Percentiles rank a stretch among this genome's conserved stretches.
Evolutionary conservation across 2,329 filamentous ascomycete genomes (phyloP).

Genomic region (Cercospora zeina): DNA sequence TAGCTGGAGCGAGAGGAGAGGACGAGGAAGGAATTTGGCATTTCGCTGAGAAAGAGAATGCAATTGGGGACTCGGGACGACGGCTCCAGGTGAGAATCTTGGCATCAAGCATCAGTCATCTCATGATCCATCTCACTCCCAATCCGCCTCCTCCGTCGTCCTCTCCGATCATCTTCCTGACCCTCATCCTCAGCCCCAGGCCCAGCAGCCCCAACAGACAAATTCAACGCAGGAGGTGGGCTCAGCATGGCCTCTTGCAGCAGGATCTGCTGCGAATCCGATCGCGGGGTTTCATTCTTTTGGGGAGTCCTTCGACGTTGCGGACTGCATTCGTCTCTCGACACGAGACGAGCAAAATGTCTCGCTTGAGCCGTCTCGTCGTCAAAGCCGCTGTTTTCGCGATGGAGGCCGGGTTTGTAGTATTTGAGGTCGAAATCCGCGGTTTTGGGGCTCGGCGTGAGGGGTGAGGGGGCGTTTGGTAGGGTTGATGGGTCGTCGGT

Average conservation of each 20-base stretch:
- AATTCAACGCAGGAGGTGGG: neutral
- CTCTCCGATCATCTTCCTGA: conserved; percentile 7
- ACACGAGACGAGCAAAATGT: neutral
- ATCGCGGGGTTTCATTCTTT: neutral
- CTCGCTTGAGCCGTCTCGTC: conserved; percentile 12
- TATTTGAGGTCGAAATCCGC: conserved; percentile 5
- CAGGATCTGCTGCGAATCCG: neutral
- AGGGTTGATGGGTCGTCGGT: neutral
- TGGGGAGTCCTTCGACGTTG: neutral
- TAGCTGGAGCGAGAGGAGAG: neutral
- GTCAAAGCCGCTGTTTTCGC: conserved; percentile 9
- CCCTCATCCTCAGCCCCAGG: neutral
- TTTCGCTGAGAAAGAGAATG: no score
- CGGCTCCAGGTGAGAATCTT: no score
- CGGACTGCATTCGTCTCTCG: neutral
- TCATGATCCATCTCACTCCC: conserved; percentile 11
- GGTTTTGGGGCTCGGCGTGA: conserved; percentile 7
- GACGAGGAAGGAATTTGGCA: neutral
- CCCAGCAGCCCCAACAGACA: neutral
- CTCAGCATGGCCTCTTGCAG: neutral
- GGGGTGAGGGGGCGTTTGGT: neutral
- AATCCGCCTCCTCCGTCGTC: conserved; percentile 8
- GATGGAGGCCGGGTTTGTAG: conserved; percentile 2
- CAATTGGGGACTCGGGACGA: no score
- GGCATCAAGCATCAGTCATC: conserved; percentile 2